phyloP scores from a whole-genome alignment of 2,329 filamentous ascomycete species.

The Elsinoe fawcettii region DNA sequence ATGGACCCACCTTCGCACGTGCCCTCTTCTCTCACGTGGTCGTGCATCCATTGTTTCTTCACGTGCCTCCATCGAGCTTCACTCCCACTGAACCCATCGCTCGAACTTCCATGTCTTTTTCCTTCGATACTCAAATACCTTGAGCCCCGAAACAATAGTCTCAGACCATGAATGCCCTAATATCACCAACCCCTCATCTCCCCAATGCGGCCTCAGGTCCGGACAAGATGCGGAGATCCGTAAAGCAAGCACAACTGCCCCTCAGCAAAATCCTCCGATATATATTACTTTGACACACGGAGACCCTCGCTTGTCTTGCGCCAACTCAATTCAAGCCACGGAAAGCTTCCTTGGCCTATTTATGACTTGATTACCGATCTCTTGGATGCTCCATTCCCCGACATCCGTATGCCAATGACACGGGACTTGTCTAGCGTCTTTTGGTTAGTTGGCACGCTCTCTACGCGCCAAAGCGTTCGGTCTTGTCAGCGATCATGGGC shows the following conservation, averaged over 20 bases:
- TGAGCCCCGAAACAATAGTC: neutral
- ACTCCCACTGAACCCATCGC: too few species aligned
- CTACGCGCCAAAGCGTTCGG: neutral
- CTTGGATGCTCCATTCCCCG: neutral
- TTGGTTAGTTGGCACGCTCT: neutral
- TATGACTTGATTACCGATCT: slow-evolving; percentile 1
- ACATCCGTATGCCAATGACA: slow-evolving; percentile 1
- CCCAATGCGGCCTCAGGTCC: neutral
- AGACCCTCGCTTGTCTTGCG: neutral
- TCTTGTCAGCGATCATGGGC: neutral
- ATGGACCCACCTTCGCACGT: neutral
- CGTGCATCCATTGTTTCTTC: neutral
- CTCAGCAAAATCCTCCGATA: neutral
- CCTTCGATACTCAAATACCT: neutral
- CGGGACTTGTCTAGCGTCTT: neutral
- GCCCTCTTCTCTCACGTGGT: neutral
- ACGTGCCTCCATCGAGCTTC: neutral
- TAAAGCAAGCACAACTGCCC: neutral
- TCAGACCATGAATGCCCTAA: neutral
- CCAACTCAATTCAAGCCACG: neutral
- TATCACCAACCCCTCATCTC: neutral
- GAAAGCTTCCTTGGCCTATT: slow-evolving; percentile 7
- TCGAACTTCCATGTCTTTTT: too few species aligned
- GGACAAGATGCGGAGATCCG: neutral
- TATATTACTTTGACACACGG: neutral